These are phyloP conservation scores for Poterioochromonas sp. DNA, from an alignment of 352 stramenopile genomes.

Conservation along the genomic window DNA sequence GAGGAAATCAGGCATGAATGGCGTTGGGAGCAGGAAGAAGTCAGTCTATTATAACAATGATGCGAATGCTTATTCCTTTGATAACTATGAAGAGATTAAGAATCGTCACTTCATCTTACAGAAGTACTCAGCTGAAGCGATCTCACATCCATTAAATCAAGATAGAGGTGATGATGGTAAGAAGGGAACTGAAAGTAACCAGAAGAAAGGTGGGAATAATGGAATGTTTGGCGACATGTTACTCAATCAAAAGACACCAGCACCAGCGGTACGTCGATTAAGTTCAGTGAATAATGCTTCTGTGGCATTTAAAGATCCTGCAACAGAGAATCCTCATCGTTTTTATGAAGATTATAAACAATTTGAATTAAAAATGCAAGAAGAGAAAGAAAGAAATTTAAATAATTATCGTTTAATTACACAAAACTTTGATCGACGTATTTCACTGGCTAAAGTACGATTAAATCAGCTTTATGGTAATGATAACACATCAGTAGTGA, in stretches of 20 bases:
- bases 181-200: conserved; percentile 11
- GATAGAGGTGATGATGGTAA: conserved; percentile 13
- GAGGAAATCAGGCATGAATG: not conserved
- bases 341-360: conserved; percentile 19
- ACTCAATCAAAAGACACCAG: conserved; percentile 8
- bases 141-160: conserved; percentile 15
- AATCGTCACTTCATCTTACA: conserved; percentile 14
- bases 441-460: conserved; percentile 14
- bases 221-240: conserved; percentile 11
- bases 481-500: too few relatives aligned
- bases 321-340: conserved; percentile 11
- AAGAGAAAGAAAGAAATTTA: conserved; percentile 18
- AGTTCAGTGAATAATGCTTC: conserved; percentile 9
- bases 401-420: conserved; percentile 19
- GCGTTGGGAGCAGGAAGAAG: not conserved
- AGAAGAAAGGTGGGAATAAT: conserved; percentile 14
- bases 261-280: conserved; percentile 8
- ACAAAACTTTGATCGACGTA: conserved; percentile 14
- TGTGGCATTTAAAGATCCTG: conserved; percentile 13
- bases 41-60: conserved; percentile 17
- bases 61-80: conserved; percentile 8
- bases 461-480: too few relatives aligned
- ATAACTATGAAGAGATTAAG: conserved; percentile 17
- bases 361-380: conserved; percentile 18
- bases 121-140: conserved; percentile 10